Evolutionary conservation across 345 rosid genomes (phyloP), one percentile per base, ranked within the genome.

Genomic region (Eucalyptus guilfoylei): DNA sequence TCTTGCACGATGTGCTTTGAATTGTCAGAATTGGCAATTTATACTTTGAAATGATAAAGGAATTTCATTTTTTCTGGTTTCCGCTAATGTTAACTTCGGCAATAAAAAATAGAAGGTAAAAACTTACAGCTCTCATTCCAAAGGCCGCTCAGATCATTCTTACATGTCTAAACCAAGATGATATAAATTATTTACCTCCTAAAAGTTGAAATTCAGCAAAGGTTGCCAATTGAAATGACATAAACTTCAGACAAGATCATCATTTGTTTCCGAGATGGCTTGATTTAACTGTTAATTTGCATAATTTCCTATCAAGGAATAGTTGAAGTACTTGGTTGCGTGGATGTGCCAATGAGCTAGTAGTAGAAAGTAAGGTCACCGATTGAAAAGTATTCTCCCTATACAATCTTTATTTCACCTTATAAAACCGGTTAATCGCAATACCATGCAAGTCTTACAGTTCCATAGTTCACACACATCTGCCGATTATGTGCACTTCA

Each of bases 401-500:
- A 24, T 1, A 55, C 30, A 23, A 4, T 55, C 30, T 23, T 55
- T 55, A 5, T 55, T 55, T 55, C 52, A 19, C 58, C 23, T 17
- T 52, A 52, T 19, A 52, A 52, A 52, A 52, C 24, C 10, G 10
- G 58, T 52, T 52, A 52, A 19, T 19, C 2, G 2, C 10, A 3
- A 7, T 0, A 19, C 58, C 24, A 0, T 52, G 58, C 58, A 19
- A 52, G 58, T 52, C 58, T 52, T 19, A 0, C 5, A 52, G 24
- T 52, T 52, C 58, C 58, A 3, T 0, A 52, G 0, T 3, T 52
- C 52, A 49, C 50, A 14, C 58, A 52, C 24, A 7, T 19, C 1
- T 19, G 24, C 4, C 58, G 0, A 52, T 19, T 7, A 0, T 24
- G 30, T 10, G 30, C 1, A 24, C 1, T 55, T 55, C 62, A 55